Base-by-base conservation (phyloP, 2,329 filamentous ascomycete genomes). In the Ophiostoma tasmaniense region DNA sequence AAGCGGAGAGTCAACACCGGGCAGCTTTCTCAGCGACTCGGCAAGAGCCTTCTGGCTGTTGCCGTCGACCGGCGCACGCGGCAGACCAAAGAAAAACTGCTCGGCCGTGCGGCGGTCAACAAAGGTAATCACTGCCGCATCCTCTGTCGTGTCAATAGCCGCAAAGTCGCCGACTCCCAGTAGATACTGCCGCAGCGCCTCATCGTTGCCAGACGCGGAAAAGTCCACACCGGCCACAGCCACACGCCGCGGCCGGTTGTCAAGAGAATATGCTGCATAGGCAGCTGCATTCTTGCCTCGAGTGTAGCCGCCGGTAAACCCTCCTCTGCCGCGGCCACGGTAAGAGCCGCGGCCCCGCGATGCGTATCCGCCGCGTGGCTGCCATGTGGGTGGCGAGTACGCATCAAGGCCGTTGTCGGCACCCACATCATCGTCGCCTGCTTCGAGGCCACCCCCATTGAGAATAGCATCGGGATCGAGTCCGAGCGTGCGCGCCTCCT, bases 221-320 rank as follows among this genome's bases (percentile, higher is more conserved):
- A 89, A 87, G 77, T 88, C 87, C 13, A 87, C 83, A 2, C 87
- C 89, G 8, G 82, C 82, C 30, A 94, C 79, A 6, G 85, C 83
- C 11, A 95, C 80, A 71, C 84, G 88, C 76, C 85, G 90, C 0
- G 91, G 89, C 62, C 91, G 83, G 76, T 93, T 93, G 75, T 95
- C 91, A 28, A 95, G 81, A 22, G 89, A 89, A 73, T 89, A 90
- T 39, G 84, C 82, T 3, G 83, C 85, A 73, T 87, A 88, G 0
- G 83, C 84, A 2, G 83, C 82, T 64, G 84, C 83, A 67, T 83
- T 80, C 39, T 83, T 82, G 35, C 67, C 55, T 28, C n/a, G 22
- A 11, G 13, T n/a, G 28, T 59, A 65, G 62, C 81, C 76, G 69
- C 80, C 81, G 0, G 79, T 30, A 37, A n/a, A 78, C 14, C 83